Evolutionary conservation across 2,329 filamentous ascomycete species (phyloP), one percentile per base, ranked within the genome.

Genomic region (Sclerotinia glacialis): DNA sequence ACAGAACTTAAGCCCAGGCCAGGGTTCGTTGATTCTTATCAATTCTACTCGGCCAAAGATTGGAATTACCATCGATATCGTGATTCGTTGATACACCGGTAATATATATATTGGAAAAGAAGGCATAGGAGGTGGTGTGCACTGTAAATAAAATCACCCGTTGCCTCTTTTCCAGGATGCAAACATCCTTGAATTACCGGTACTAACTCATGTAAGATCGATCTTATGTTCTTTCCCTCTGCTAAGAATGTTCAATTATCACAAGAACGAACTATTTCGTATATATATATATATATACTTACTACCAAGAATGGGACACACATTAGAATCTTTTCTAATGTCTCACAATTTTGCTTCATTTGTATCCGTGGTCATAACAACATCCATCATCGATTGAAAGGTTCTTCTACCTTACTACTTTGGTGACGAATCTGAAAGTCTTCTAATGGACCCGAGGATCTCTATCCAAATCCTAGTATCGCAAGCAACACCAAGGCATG

Each of bases 81-180:
- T 56, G 53, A 56, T 56, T 56, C 34, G 53, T 56, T 56, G 18
- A 23, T 56, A n/a, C n/a, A n/a, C n/a, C n/a, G n/a, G n/a, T n/a
- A n/a, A n/a, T n/a, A n/a, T n/a, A n/a, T n/a, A n/a, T n/a, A n/a
- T n/a, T 23, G 56, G 18, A 31, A 31, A 59, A 11, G 56, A 23
- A 47, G 42, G 18, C n/a, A 47, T 34, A 18, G 42, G 21, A 47
- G 26, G 28, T 16, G 37, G 2, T 40, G 37, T 40, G 37, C 37
- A 16, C 37, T 23, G 26, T 23, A 23, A 23, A 47, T 18, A 46
- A 16, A 59, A 59, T n/a, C n/a, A 18, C 28, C 42, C 42, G 31
- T 47, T 59, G 52, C 28, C 42, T 40, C 34, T 42, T 40, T 56
- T 23, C 53, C n/a, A 56, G 53, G 53, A 56, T 56, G 34, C 53